Percentiles rank a stretch among this genome's conserved stretches.
Evolutionary conservation across 2,329 filamentous ascomycete species (phyloP).

Genomic region (Monilinia fructicola): DNA sequence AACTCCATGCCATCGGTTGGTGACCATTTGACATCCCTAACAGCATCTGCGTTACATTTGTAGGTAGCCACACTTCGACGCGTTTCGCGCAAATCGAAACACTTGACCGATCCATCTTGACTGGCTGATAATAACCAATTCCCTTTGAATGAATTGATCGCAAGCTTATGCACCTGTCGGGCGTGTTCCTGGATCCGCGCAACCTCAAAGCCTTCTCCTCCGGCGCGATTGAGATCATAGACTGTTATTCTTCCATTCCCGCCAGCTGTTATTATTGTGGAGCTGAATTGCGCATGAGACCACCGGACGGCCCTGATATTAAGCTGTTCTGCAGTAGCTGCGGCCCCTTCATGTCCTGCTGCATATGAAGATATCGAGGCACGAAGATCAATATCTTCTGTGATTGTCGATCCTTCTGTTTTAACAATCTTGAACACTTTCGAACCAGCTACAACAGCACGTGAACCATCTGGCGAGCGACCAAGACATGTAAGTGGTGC

Average conservation of each 20-base stretch:
- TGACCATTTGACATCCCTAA: slow-evolving; percentile 65
- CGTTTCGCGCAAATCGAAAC: slow-evolving; percentile 57
- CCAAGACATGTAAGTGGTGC: slow-evolving; percentile 59
- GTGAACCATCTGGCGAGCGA: slow-evolving; percentile 55
- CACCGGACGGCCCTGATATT: slow-evolving; percentile 64
- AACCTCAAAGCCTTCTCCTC: slow-evolving; percentile 47
- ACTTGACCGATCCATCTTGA: slow-evolving; percentile 62
- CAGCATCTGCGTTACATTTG: slow-evolving; percentile 53
- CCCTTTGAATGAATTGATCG: slow-evolving; percentile 60
- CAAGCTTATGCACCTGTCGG: slow-evolving; percentile 62
- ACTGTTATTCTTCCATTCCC: slow-evolving; percentile 64
- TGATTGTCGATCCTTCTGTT: slow-evolving; percentile 53
- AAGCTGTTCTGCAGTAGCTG: slow-evolving; percentile 53
- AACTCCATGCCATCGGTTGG: slow-evolving; percentile 61
- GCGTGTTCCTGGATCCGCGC: slow-evolving; percentile 62
- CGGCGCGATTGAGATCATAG: slow-evolving; percentile 57
- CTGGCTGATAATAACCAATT: slow-evolving; percentile 61
- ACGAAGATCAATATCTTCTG: slow-evolving; percentile 59
- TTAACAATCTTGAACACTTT: slow-evolving; percentile 59
- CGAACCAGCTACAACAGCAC: slow-evolving; percentile 57
- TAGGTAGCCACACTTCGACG: slow-evolving; percentile 51
- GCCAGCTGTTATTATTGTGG: slow-evolving; percentile 61
- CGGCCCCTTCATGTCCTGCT: slow-evolving; percentile 45
- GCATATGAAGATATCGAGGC: slow-evolving; percentile 53
- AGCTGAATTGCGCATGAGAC: slow-evolving; percentile 48